Conservation (phyloP, 2,329 filamentous ascomycete species). For the Penicillium sclerotiorum region DNA sequence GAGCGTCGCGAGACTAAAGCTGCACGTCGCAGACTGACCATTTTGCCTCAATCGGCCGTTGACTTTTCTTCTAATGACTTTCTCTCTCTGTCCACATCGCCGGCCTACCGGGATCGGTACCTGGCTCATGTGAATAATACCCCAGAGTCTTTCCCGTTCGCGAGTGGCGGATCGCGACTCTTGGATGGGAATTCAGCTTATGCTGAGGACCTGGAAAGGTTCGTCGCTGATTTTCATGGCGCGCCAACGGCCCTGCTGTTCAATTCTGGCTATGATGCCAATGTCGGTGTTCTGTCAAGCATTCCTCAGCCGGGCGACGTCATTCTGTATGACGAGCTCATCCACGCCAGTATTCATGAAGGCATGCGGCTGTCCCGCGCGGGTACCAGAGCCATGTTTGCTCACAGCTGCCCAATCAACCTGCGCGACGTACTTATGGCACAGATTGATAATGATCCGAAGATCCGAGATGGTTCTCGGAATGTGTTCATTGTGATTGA, state of each 20-base stretch:
- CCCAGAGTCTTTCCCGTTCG: conserved; percentile 47
- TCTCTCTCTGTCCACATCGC: conserved; percentile 58
- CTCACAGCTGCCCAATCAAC: conserved; percentile 49
- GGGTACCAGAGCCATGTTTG: conserved; percentile 45
- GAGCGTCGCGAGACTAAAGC: conserved; percentile 46
- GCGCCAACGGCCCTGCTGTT: conserved; percentile 62
- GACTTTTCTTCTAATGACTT: conserved; percentile 72
- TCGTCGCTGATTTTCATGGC: conserved; percentile 63
- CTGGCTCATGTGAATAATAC: conserved; percentile 49
- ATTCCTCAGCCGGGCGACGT: conserved; percentile 63
- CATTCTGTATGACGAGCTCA: conserved; percentile 72
- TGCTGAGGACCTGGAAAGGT: conserved; percentile 59
- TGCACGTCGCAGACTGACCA: conserved; percentile 52
- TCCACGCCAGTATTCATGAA: conserved; percentile 78
- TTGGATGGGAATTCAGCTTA: conserved; percentile 67
- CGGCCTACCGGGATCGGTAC: conserved; percentile 51
- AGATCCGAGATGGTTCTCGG: conserved; percentile 39
- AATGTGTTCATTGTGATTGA: conserved; percentile 72
- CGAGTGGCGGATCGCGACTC: conserved; percentile 63
- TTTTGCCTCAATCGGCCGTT: conserved; percentile 42
- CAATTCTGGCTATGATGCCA: conserved; percentile 69
- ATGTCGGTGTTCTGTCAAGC: conserved; percentile 64
- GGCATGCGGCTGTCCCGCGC: conserved; percentile 70
- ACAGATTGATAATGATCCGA: conserved; percentile 33
- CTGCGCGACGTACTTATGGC: conserved; percentile 42